These are phyloP conservation scores for Penicillium expansum DNA, from an alignment of 2,329 filamentous ascomycete species.

Conservation along the genomic window DNA sequence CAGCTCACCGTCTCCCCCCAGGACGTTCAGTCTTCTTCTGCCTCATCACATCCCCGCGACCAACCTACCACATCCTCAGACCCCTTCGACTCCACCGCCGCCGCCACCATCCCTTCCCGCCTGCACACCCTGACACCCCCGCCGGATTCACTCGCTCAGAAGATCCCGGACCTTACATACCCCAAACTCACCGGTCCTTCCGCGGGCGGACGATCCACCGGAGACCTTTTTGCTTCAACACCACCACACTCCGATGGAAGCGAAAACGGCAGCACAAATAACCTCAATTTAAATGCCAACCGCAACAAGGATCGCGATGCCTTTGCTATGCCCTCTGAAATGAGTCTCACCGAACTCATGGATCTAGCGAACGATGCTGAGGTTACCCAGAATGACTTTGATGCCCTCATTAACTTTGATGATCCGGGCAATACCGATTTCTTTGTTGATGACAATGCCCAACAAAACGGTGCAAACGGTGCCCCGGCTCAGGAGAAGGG, in stretches of 20 bases:
- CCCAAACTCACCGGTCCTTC: constrained; percentile 24
- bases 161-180: constrained; percentile 40
- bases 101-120: constrained; percentile 16
- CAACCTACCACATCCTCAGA: constrained; percentile 11
- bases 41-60: constrained; percentile 10
- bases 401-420: constrained; percentile 48
- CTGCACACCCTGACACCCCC: constrained; percentile 41
- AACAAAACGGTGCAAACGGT: not conserved
- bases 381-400: constrained; percentile 47
- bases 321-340: constrained; percentile 34
- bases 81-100: constrained; percentile 16
- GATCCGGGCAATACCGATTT: constrained; percentile 37
- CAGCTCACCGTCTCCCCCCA: constrained; percentile 56
- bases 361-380: constrained; percentile 46
- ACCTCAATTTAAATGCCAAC: constrained; percentile 33
- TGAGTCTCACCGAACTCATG: constrained; percentile 43
- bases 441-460: constrained; percentile 32
- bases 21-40: constrained; percentile 29
- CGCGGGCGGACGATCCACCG: constrained; percentile 20
- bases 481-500: constrained; percentile 15
- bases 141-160: constrained; percentile 41
- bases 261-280: constrained; percentile 43
- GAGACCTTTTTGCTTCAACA: constrained; percentile 40
- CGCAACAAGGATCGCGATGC: constrained; percentile 20
- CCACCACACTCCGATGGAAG: constrained; percentile 44